Evolutionary conservation across 805 yeast species (phyloP), one percentile per base, ranked within the genome.

Genomic region (Saccharomycopsis fodiens): DNA sequence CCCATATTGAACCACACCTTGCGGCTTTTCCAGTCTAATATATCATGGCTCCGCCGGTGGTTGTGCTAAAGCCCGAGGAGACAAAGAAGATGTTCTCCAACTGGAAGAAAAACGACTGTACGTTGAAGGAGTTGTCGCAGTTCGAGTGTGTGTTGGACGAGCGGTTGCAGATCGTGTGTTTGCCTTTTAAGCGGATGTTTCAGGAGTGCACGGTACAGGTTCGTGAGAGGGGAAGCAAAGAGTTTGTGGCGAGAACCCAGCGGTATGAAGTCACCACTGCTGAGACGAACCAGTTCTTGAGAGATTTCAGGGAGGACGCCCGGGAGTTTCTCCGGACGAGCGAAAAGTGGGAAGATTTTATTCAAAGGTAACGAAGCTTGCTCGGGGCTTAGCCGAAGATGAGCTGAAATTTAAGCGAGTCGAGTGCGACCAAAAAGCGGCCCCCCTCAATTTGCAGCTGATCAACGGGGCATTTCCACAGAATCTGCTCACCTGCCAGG

Each of bases 121-220:
- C 16, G 8, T 39, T 46, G 34, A 41, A 39, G 20, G 35, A 49
- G 32, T 13, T 50, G 5, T 23, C 53, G 7, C 53, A 50, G 39
- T 50, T 29, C 31, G 42, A 46, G 13, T 50, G 53, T 27, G 37
- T 35, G 6, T 37, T 44, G 16, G 37, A 45, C 34, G 30, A 30
- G 13, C 21, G 36, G 7, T 13, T 31, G n/a, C 46, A 47, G 15
- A 34, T 45, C 6, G 35, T 46, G 12, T 50, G 53, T 23, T 17
- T 39, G 6, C 53, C 51, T 4, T 50, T 50, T 31, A 25, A 32
- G 4, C 27, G 53, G 20, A 5, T 50, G 5, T 50, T 50, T 41
- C 37, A 46, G 25, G 44, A 46, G 10, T 50, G 53, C 30, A 39
- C 36, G 12, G 35, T 46, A 16, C 30, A 34, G 21, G 22, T n/a